Conservation (phyloP, 129 eudicot genomes). For the Smallanthus sonchifolius region DNA sequence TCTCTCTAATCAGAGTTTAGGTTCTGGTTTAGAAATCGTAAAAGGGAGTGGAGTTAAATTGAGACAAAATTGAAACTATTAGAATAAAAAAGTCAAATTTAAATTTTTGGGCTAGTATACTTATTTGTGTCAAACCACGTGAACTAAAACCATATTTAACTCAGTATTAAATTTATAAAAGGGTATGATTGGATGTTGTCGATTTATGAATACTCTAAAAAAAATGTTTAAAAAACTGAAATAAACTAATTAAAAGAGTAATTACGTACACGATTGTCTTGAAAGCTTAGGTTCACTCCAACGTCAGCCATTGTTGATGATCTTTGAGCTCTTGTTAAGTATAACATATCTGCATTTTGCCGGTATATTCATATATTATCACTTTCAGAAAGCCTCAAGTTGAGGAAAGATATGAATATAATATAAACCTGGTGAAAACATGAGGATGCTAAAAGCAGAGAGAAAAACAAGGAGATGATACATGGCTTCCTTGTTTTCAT, state of each 20-base stretch:
- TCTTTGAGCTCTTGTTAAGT: neutral
- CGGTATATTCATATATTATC: neutral
- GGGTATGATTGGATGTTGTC: no score
- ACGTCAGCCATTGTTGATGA: neutral
- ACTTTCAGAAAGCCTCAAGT: neutral
- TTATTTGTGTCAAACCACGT: no score
- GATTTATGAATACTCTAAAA: no score
- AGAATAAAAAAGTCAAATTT: no score
- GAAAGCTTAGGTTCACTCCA: neutral
- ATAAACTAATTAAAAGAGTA: neutral
- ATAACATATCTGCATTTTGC: neutral
- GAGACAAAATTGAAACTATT: no score
- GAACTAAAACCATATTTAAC: no score
- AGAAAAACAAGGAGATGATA: neutral
- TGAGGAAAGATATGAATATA: neutral
- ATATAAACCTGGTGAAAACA: neutral
- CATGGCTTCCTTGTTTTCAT: neutral
- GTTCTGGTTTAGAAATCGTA: no score
- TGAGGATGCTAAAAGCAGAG: neutral
- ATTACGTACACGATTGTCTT: slow-evolving; percentile 1
- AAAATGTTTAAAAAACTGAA: neutral
- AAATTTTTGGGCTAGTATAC: no score
- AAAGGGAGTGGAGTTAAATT: no score
- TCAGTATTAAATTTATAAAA: no score
- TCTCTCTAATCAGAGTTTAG: no score